Evolutionary conservation across 768 basidiomycete genomes (phyloP).

Genomic region (Tulasnella calospora): DNA sequence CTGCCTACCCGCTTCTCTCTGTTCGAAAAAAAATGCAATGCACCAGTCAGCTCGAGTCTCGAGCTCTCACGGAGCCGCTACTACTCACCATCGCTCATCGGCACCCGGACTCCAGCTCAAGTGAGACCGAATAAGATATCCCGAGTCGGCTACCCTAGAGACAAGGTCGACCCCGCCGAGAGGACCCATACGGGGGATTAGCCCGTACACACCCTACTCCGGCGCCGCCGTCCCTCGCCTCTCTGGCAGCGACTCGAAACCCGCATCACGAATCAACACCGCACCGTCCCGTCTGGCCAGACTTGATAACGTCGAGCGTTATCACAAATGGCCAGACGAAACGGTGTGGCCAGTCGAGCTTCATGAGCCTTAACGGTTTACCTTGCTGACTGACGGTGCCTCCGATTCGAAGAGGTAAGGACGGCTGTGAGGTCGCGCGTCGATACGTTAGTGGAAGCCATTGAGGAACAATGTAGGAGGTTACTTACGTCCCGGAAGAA

Average conservation of each 20-base stretch:
- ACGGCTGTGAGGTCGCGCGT: background rate
- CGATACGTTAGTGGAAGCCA: background rate
- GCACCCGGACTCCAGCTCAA: background rate
- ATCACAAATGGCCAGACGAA: background rate
- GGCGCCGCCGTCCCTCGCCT: background rate
- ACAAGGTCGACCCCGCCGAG: background rate
- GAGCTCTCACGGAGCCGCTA: background rate
- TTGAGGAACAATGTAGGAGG: background rate
- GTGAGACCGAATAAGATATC: background rate
- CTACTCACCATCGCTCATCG: background rate
- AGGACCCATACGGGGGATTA: background rate
- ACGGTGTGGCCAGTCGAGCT: background rate
- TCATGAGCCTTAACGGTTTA: background rate
- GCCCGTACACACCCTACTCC: background rate
- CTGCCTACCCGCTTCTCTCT: background rate
- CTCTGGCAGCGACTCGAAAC: background rate
- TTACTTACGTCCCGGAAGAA: background rate
- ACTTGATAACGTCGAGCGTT: background rate
- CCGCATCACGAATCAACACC: background rate
- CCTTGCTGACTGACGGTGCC: background rate
- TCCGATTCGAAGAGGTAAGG: background rate
- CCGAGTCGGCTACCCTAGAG: background rate
- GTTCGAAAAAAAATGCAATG: background rate
- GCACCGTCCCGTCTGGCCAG: background rate
- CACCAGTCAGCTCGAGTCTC: background rate